A percentile compares a stretch with the other conserved stretches of the same genome.
Evolutionary conservation across 2,329 filamentous ascomycete species (phyloP).

Genomic region (Arthrocladium fulminans): DNA sequence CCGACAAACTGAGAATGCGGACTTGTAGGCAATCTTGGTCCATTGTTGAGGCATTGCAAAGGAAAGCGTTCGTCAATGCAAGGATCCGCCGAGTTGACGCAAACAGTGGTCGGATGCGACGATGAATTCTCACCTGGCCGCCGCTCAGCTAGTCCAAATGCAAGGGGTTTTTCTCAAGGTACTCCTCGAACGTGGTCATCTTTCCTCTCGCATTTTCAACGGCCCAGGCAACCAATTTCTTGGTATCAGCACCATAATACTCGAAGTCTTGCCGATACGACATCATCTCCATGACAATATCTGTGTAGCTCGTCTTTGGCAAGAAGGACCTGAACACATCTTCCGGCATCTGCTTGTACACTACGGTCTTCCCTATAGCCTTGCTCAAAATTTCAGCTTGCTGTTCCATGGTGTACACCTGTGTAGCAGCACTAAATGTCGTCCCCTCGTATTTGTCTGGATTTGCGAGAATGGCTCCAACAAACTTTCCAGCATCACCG

Average conservation of each 20-base stretch:
- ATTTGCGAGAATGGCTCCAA: constrained; percentile 31
- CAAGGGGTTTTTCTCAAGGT: constrained; percentile 20
- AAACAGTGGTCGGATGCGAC: no score
- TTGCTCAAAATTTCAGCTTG: constrained; percentile 27
- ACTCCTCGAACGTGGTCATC: constrained; percentile 33
- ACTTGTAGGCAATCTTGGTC: no score
- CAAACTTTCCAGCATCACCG: constrained; percentile 30
- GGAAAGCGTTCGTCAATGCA: no score
- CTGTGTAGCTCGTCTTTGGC: constrained; percentile 4
- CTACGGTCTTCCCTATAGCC: constrained; percentile 31
- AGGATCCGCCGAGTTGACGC: no score
- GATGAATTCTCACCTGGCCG: no score
- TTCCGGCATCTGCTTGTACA: constrained; percentile 25
- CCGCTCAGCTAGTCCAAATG: constrained; percentile 9
- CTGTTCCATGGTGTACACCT: constrained; percentile 27
- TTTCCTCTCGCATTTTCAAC: constrained; percentile 16
- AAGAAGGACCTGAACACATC: constrained; percentile 24
- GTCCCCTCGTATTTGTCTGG: constrained; percentile 31
- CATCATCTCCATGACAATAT: constrained; percentile 23
- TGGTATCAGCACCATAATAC: constrained; percentile 30
- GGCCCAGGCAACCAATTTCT: constrained; percentile 27
- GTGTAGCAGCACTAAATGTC: constrained; percentile 29
- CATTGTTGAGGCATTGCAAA: no score
- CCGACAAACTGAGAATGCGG: no score
- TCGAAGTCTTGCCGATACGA: constrained; percentile 28